phyloP scores from a whole-genome alignment of 768 basidiomycete genomes.

The Saitozyma sp. region DNA sequence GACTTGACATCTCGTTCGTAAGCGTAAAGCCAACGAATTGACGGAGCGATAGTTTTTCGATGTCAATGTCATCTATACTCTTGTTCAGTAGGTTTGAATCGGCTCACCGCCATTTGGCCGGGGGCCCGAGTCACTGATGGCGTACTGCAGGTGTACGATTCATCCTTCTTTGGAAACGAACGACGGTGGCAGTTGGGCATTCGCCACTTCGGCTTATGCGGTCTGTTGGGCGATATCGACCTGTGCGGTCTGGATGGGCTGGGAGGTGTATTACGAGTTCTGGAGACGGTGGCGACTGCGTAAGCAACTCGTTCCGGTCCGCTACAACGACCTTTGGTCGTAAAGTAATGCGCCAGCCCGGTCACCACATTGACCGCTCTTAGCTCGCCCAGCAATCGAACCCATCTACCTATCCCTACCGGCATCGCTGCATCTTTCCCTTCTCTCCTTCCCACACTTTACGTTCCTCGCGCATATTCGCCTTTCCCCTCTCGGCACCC shows the following conservation, averaged over 20 bases:
- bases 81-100: constrained; percentile 68
- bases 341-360: no score
- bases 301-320: constrained; percentile 22
- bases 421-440: constrained; percentile 70
- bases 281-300: constrained; percentile 51
- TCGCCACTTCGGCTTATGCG: constrained; percentile 78
- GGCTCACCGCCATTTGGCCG: no score
- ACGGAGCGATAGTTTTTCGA: constrained; percentile 64
- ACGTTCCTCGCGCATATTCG: constrained; percentile 81
- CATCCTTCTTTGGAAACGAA: neutral
- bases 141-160: neutral
- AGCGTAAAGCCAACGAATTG: neutral
- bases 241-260: constrained; percentile 69
- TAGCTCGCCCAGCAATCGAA: constrained; percentile 78
- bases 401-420: constrained; percentile 81
- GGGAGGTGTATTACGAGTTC: constrained; percentile 53
- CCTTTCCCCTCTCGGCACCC: constrained; percentile 58
- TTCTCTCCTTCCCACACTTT: constrained; percentile 79
- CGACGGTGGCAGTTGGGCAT: constrained; percentile 61
- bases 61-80: constrained; percentile 80
- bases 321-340: neutral
- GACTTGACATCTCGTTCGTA: neutral
- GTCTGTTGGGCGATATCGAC: constrained; percentile 78
- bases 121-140: neutral
- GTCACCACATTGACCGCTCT: neutral